phyloP scores from a whole-genome alignment of 495 filamentous ascomycete genomes.

The Lichenothelia convexa region DNA sequence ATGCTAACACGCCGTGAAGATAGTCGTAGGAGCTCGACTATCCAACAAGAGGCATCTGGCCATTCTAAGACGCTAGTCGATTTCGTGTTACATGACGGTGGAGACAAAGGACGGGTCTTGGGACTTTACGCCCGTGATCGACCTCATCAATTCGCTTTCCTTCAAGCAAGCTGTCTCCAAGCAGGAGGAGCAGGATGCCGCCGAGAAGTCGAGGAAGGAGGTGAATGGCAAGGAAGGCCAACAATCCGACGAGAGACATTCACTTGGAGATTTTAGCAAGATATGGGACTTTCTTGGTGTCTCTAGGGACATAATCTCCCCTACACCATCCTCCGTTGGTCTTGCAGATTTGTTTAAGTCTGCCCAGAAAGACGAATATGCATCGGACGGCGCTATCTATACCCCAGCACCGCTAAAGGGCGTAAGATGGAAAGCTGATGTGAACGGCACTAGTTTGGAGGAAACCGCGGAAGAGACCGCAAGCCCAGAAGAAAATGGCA shows the following conservation, averaged over 20 bases:
- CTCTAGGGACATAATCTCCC: constrained; percentile 10
- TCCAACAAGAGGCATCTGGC: too few relatives aligned
- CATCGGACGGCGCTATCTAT: constrained; percentile 14
- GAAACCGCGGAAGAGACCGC: constrained; percentile 6
- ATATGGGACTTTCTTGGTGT: constrained; percentile 24
- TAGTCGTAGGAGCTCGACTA: too few relatives aligned
- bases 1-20: too few relatives aligned
- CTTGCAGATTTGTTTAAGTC: neutral
- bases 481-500: too few relatives aligned
- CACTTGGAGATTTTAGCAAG: constrained; percentile 26
- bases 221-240: neutral
- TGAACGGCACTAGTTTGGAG: constrained; percentile 14
- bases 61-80: too few relatives aligned
- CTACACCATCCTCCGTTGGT: constrained; percentile 7
- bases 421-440: constrained; percentile 22
- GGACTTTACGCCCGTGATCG: constrained; percentile 18
- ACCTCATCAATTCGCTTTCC: constrained; percentile 12
- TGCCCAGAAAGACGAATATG: constrained; percentile 8
- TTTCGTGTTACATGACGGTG: too few relatives aligned
- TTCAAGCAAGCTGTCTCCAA: neutral
- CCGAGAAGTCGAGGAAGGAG: neutral
- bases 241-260: constrained; percentile 2
- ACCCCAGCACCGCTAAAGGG: constrained; percentile 10
- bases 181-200: neutral
- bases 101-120: too few relatives aligned